Conservation (phyloP, 2,329 filamentous ascomycete genomes). For the Trematosphaeria pertusa region DNA sequence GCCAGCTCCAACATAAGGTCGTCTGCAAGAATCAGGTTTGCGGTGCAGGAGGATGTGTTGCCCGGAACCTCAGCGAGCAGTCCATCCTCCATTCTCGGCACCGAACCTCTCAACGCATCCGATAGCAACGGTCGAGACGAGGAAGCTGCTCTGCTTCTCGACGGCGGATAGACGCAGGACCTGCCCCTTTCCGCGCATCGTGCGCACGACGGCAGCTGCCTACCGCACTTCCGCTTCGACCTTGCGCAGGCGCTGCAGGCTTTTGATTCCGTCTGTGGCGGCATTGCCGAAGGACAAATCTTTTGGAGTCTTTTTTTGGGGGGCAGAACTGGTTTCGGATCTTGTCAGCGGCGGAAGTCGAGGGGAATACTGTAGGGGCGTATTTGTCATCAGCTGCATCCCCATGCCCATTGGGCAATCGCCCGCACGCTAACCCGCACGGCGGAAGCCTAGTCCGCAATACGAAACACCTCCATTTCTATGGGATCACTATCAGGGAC, state of each 20-base stretch:
- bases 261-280: conserved; percentile 6
- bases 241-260: conserved; percentile 13
- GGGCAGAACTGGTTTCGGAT: background rate
- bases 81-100: conserved; percentile 15
- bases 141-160: conserved; percentile 9
- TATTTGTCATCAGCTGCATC: conserved; percentile 13
- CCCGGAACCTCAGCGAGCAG: conserved; percentile 15
- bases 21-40: conserved; percentile 16
- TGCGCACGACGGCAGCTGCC: conserved; percentile 15
- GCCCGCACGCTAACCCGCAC: conserved; percentile 13
- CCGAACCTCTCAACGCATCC: conserved; percentile 15
- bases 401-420: conserved; percentile 7
- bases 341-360: conserved; percentile 4
- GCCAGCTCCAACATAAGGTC: conserved; percentile 14
- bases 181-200: conserved; percentile 15
- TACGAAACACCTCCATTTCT: background rate
- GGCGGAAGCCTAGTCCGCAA: conserved; percentile 10
- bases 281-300: conserved; percentile 4
- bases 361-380: conserved; percentile 4
- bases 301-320: conserved; percentile 4
- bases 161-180: conserved; percentile 13
- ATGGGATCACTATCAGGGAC: background rate
- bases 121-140: conserved; percentile 15
- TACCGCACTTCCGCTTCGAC: conserved; percentile 16
- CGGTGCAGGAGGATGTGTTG: conserved; percentile 13